phyloP scores from a whole-genome alignment of 352 stramenopile species.

The Phytophthora sp. region DNA sequence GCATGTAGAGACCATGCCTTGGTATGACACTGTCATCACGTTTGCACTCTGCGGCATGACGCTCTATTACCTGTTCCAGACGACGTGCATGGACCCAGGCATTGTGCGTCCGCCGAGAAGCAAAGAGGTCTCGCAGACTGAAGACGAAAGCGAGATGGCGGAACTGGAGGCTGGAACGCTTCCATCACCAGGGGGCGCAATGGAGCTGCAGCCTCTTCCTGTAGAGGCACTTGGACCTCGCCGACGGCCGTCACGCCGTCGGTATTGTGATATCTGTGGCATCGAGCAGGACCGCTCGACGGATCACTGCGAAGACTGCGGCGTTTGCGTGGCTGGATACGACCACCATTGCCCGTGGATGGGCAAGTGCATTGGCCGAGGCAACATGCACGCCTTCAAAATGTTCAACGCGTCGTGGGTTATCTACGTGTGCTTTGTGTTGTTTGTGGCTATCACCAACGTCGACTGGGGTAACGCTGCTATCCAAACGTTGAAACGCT shows the following conservation, averaged over 20 bases:
- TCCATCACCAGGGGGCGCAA: background rate
- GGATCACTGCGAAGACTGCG: conserved; percentile 93
- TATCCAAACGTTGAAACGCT: conserved; percentile 44
- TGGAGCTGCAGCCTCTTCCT: conserved; percentile 7
- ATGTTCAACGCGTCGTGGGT: conserved; percentile 89
- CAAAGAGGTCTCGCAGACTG: conserved; percentile 19
- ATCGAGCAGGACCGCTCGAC: conserved; percentile 64
- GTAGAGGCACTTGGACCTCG: conserved; percentile 5
- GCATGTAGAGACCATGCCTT: conserved; percentile 53
- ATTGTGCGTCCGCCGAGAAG: conserved; percentile 47
- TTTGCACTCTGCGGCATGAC: conserved; percentile 58
- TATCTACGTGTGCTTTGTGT: conserved; percentile 84
- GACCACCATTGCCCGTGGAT: conserved; percentile 96
- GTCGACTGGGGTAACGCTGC: conserved; percentile 53
- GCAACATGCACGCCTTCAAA: conserved; percentile 92
- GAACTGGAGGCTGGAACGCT: conserved; percentile 30
- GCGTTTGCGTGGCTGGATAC: conserved; percentile 90
- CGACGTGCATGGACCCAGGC: conserved; percentile 75
- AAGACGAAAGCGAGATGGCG: conserved; percentile 22
- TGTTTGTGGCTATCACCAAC: conserved; percentile 63
- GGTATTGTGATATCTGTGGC: conserved; percentile 75
- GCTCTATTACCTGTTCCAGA: conserved; percentile 76
- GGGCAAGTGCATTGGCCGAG: conserved; percentile 93
- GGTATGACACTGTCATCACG: conserved; percentile 66
- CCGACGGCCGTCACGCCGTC: conserved; percentile 24